Conservation (phyloP, 2,329 filamentous ascomycete species). For the Trichoderma oligosporum region DNA sequence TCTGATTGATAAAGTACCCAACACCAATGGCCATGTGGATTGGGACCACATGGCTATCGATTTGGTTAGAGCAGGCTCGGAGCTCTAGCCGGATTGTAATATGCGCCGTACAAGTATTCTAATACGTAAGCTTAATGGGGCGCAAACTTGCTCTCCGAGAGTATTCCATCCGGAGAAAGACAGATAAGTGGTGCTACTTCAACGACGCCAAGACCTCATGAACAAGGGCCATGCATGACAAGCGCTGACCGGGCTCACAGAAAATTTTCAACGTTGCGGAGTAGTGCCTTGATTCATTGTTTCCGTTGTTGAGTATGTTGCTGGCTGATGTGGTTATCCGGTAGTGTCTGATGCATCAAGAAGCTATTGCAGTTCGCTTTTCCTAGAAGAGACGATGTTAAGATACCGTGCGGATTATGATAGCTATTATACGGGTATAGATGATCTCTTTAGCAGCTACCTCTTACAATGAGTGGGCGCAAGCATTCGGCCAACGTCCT, state of each 20-base stretch:
- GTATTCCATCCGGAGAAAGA: background rate
- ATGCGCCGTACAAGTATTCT: background rate
- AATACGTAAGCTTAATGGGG: background rate
- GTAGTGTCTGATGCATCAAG: no score
- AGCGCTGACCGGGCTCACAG: constrained; percentile 1
- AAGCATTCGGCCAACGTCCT: background rate
- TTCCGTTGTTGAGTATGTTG: background rate
- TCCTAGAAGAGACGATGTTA: background rate
- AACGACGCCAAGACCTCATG: background rate
- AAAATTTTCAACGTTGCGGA: background rate
- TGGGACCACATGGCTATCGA: constrained; percentile 2
- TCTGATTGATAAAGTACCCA: constrained; percentile 17
- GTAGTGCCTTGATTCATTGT: background rate
- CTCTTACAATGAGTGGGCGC: no score
- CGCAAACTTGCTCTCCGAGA: background rate
- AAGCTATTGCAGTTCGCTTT: background rate
- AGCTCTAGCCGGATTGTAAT: background rate
- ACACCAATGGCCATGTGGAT: background rate
- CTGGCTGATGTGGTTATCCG: no score
- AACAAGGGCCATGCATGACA: constrained; percentile 11
- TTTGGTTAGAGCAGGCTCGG: background rate
- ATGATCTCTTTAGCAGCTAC: no score
- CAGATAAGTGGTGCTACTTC: background rate
- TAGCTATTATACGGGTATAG: background rate
- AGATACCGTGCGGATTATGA: background rate